Conservation (phyloP, 352 stramenopile species). For the Phytophthora syringae region DNA sequence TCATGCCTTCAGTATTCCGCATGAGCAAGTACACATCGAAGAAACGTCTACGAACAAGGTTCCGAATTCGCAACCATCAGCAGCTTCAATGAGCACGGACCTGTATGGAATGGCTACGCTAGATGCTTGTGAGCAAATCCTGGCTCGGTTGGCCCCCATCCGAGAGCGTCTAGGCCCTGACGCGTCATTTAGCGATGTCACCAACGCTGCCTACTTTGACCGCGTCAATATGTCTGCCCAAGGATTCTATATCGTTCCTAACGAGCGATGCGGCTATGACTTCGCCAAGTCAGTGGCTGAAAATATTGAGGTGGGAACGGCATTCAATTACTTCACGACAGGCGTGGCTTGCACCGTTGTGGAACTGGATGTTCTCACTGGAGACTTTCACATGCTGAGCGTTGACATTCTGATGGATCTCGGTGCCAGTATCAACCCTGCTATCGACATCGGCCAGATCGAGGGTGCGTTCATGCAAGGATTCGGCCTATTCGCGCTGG, state of each 20-base stretch:
- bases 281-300: constrained; percentile 88
- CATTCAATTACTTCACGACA: constrained; percentile 98
- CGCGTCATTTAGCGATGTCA: constrained; percentile 84
- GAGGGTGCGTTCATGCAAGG: constrained; percentile 98
- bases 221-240: constrained; percentile 95
- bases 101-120: constrained; percentile 97
- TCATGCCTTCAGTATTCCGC: constrained; percentile 91
- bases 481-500: constrained; percentile 94
- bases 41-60: constrained; percentile 96
- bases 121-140: constrained; percentile 96
- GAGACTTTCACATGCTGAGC: constrained; percentile 89
- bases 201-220: constrained; percentile 91
- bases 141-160: constrained; percentile 89
- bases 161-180: constrained; percentile 72
- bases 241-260: constrained; percentile 95
- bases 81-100: constrained; percentile 96
- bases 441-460: constrained; percentile 98
- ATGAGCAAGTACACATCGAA: constrained; percentile 94
- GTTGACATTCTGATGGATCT: constrained; percentile 93
- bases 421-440: constrained; percentile 95
- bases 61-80: constrained; percentile 94
- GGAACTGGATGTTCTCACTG: constrained; percentile 96
- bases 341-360: constrained; percentile 93
- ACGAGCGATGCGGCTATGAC: constrained; percentile 93
- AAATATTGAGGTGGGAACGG: constrained; percentile 90